Base-by-base conservation (phyloP, 2,329 filamentous ascomycete species). In the Tolypocladium tundrense region DNA sequence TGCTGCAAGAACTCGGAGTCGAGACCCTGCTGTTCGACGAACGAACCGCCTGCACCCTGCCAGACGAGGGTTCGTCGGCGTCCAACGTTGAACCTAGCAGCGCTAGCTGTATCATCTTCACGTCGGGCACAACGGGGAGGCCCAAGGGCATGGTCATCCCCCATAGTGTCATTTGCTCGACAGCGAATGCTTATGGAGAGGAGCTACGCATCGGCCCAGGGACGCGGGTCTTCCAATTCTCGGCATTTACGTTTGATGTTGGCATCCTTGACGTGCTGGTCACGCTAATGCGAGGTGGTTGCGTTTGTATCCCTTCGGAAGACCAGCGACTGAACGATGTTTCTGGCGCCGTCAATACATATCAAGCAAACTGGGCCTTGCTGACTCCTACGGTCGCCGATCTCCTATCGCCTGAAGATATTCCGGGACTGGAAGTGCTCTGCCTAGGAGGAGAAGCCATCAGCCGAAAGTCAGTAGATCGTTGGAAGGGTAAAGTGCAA, bases 81-180 rank as follows among this genome's bases (percentile, higher is more conserved):
- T 33, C 31, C 7, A 33, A 33, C 31, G 31, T 33, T 7, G 31
- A 33, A 8, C 31, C 31, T 33, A 33, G 31, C 31, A 42, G n/a
- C 19, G 50, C 50, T 1, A 21, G 50, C 31, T 37, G n/a, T 37
- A n/a, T 45, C 11, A 7, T 45, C 31, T 83, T 82, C 65, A 83
- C 81, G 7, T 82, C 79, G 1, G 81, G 81, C 19, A 81, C 75
- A 33, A 83, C 80, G 0, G 81, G 81, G 7, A 70, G 69, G 16
- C 81, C 81, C 0, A 84, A 84, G 65, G 80, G 59, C 0, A 57
- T 58, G 1, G 50, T 58, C 0, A 37, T 59, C 1, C 27, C 59
- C 57, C 48, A 57, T 35, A n/a, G 50, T 14, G 55, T 19, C 31
- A 37, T 61, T 11, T 62, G 61, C 33, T 56, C 59, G 1, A 57